Conservation (phyloP, 345 rosid species). For the Eucalyptus regnans region DNA sequence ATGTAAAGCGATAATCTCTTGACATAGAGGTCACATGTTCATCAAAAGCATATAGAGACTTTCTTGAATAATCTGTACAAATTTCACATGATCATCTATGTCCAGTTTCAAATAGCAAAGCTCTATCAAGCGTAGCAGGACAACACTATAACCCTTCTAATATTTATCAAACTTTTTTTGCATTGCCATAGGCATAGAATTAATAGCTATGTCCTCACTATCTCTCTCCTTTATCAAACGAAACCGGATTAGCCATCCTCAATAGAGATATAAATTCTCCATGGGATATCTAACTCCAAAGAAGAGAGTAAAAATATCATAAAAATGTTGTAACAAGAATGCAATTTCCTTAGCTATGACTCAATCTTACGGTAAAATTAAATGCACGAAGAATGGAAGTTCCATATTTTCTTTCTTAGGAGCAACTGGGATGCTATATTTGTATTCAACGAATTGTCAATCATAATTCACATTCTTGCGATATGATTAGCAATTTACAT, state of each 20-base stretch:
- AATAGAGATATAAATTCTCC: not conserved
- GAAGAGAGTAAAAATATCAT: not conserved
- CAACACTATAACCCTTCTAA: too few species aligned
- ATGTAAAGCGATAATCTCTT: too few species aligned
- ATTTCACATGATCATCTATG: too few species aligned
- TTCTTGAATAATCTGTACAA: too few species aligned
- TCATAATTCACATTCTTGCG: not conserved
- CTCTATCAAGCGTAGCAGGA: too few species aligned
- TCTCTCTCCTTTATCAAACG: not conserved
- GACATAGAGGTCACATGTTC: too few species aligned
- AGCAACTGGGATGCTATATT: not conserved
- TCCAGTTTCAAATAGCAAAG: too few species aligned
- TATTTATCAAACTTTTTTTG: too few species aligned
- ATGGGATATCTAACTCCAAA: not conserved
- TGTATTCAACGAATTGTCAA: not conserved
- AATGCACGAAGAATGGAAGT: not conserved
- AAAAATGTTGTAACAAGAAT: not conserved
- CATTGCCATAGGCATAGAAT: too few species aligned
- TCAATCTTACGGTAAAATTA: not conserved
- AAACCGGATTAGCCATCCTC: not conserved
- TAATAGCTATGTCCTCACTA: not conserved
- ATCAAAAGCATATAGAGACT: too few species aligned
- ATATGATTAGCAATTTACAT: not conserved
- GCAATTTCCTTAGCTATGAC: not conserved
- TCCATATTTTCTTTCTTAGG: not conserved